phyloP scores from a whole-genome alignment of 2,329 filamentous ascomycete species.

The Monosporascus sp. region DNA sequence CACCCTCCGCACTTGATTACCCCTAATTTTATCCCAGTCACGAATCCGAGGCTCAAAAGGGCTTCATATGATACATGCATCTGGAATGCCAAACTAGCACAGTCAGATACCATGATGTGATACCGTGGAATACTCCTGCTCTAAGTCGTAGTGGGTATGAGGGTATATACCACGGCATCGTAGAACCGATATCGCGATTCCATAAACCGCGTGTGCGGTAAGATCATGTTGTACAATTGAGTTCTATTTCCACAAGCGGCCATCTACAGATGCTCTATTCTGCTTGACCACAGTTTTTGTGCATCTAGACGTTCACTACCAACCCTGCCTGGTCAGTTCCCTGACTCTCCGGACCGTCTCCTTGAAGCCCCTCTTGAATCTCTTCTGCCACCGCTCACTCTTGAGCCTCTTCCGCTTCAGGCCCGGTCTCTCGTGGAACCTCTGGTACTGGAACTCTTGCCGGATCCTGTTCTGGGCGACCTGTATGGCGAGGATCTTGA shows the following conservation, averaged over 20 bases:
- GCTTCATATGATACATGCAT: neutral
- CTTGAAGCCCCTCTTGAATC: constrained; percentile 66
- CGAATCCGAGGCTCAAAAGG: no score
- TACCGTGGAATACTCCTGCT: no score
- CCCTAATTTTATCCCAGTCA: no score
- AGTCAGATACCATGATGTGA: no score
- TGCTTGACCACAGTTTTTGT: constrained; percentile 7
- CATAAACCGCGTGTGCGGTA: no score
- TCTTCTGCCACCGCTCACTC: constrained; percentile 61
- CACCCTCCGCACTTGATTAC: no score
- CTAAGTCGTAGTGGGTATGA: no score
- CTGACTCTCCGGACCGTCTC: constrained; percentile 58
- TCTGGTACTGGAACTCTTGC: constrained; percentile 51
- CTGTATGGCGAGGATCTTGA: constrained; percentile 35
- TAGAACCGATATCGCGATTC: no score
- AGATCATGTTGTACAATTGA: constrained; percentile 6
- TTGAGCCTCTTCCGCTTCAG: constrained; percentile 71
- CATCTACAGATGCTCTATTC: neutral
- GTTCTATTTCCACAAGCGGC: constrained; percentile 6
- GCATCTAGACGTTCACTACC: constrained; percentile 43
- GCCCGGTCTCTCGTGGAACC: constrained; percentile 69
- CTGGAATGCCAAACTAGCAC: no score
- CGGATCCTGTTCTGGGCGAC: constrained; percentile 51
- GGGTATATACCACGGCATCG: no score
- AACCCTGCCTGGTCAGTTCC: constrained; percentile 71